Conservation (phyloP, 78 protist genomes). For the Mastigamoeba balamuthi region DNA sequence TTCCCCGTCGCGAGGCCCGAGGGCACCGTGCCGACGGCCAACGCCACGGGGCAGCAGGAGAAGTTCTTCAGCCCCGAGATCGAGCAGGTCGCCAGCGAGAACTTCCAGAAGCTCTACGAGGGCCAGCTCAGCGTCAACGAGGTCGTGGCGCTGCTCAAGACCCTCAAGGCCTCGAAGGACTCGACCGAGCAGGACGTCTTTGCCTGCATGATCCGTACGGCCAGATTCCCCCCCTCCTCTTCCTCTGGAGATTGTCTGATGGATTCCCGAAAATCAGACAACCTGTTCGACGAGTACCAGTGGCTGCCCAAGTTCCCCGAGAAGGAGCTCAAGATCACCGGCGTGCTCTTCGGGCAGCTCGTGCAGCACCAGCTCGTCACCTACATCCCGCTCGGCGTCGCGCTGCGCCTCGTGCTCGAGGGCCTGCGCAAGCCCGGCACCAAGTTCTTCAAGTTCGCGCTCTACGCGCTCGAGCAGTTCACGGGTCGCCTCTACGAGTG, state of each 20-base stretch:
- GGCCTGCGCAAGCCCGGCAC: constrained; percentile 28
- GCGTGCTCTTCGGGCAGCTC: constrained; percentile 75
- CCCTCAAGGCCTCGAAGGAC: constrained; percentile 31
- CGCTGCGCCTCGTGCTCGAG: constrained; percentile 71
- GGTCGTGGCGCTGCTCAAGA: constrained; percentile 28
- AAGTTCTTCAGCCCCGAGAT: constrained; percentile 31
- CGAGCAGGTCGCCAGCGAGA: constrained; percentile 71
- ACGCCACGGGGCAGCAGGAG: too few species aligned
- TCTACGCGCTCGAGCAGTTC: constrained; percentile 70
- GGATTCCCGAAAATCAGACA: too few species aligned
- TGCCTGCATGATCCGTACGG: constrained; percentile 81
- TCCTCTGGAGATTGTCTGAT: too few species aligned
- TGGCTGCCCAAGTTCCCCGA: constrained; percentile 80
- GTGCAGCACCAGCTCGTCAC: constrained; percentile 70
- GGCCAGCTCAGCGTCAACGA: constrained; percentile 43
- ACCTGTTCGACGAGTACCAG: constrained; percentile 88
- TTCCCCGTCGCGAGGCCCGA: too few species aligned
- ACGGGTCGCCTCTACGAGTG: constrained; percentile 69
- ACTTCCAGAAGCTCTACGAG: constrained; percentile 62
- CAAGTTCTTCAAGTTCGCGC: constrained; percentile 75
- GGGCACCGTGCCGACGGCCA: too few species aligned
- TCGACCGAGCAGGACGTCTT: constrained; percentile 47
- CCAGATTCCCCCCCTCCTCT: too few species aligned
- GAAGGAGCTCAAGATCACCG: constrained; percentile 77
- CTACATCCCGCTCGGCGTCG: constrained; percentile 28